Percentiles rank a stretch among this genome's conserved stretches.
phyloP scores from a whole-genome alignment of 2,329 filamentous ascomycete genomes.

The Trichoderma koningiopsis region DNA sequence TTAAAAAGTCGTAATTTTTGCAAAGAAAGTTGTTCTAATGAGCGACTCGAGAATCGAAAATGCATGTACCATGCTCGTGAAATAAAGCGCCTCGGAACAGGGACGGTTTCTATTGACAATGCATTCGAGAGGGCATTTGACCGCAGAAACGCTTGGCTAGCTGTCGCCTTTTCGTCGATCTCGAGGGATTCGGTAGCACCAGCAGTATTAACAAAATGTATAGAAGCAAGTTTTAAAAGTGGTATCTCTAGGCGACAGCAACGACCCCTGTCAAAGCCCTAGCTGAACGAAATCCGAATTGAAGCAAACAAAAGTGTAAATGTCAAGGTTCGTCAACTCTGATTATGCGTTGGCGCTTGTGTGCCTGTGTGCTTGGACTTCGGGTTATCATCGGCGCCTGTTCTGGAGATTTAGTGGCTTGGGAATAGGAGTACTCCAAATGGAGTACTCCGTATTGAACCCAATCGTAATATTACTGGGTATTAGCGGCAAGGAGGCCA shows the following conservation, averaged over 20 bases:
- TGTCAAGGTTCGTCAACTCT: not conserved
- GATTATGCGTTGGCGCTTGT: constrained; percentile 17
- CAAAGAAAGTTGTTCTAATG: not conserved
- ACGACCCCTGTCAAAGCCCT: not conserved
- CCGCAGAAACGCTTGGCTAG: not conserved
- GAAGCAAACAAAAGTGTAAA: not conserved
- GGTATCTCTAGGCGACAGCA: not conserved
- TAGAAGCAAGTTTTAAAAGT: not conserved
- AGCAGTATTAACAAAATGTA: not conserved
- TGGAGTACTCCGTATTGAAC: not conserved
- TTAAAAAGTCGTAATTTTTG: not conserved
- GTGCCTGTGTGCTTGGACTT: constrained; percentile 13
- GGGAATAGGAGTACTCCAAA: not conserved
- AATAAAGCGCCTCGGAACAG: not conserved
- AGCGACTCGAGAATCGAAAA: constrained; percentile 9
- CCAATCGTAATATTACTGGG: not conserved
- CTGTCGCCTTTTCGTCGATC: not conserved
- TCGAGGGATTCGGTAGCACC: not conserved
- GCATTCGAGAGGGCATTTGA: not conserved
- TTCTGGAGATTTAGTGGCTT: not conserved
- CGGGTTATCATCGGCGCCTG: constrained; percentile 28
- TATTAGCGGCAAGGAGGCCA: not conserved
- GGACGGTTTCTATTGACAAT: not conserved
- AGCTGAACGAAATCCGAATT: not conserved
- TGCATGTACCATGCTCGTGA: constrained; percentile 21